Evolutionary conservation across 306 rosid species (phyloP).

Genomic region (Ceratonia siliqua): DNA sequence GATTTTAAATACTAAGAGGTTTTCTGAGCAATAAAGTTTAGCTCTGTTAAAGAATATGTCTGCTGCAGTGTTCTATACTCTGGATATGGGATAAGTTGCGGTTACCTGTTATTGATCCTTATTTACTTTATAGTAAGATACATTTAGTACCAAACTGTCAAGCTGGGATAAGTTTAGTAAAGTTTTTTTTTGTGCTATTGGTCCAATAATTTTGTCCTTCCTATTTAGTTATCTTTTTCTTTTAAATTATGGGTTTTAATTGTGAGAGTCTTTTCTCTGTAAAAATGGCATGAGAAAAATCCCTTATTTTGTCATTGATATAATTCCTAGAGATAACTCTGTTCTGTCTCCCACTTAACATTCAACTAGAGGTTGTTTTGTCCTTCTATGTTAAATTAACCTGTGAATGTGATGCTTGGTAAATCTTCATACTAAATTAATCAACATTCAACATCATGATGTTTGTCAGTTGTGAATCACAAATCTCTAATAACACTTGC

Average conservation of each 20-base stretch:
- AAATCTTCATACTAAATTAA: background rate
- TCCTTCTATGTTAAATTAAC: background rate
- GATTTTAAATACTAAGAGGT: background rate
- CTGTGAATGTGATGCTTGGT: background rate
- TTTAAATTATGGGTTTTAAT: background rate
- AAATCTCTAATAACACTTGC: background rate
- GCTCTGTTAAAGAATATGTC: background rate
- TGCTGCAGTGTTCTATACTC: background rate
- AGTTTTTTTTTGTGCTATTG: background rate
- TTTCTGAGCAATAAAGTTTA: background rate
- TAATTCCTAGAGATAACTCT: background rate
- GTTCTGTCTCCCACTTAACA: background rate
- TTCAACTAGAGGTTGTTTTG: background rate
- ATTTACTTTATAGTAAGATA: background rate
- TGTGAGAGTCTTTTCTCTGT: background rate
- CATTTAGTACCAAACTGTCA: background rate
- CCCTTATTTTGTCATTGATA: background rate
- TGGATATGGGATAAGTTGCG: background rate
- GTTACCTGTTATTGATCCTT: background rate
- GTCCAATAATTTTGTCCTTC: background rate
- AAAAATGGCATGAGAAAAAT: no score
- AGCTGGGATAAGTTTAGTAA: background rate
- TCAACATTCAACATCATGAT: background rate
- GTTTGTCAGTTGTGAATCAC: background rate
- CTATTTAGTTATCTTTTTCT: background rate